Percentiles rank a stretch among this genome's conserved stretches.
These are phyloP conservation scores for Fraxinus sp. DNA, from an alignment of 305 asterid genomes.

Conservation along the genomic window DNA sequence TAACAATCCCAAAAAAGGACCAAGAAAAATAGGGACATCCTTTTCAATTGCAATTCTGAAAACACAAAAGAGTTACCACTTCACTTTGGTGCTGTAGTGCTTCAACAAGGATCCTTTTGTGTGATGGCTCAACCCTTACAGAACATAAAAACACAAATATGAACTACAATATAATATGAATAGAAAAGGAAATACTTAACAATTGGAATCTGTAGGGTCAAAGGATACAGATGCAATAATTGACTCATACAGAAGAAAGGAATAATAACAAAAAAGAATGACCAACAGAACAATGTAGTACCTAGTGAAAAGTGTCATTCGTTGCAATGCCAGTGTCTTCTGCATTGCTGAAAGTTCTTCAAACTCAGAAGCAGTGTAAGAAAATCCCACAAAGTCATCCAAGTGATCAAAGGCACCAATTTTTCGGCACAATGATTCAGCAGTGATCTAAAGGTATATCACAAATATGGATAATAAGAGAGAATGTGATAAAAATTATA, in stretches of 20 bases:
- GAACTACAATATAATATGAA: slow-evolving; percentile 20
- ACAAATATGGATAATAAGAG: slow-evolving; percentile 21
- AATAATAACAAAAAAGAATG: not conserved
- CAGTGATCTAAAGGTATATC: slow-evolving; percentile 58
- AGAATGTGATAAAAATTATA: slow-evolving; percentile 2
- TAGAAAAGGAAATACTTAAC: slow-evolving; percentile 1
- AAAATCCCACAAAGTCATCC: slow-evolving; percentile 78
- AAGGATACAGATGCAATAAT: slow-evolving; percentile 20
- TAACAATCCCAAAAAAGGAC: slow-evolving; percentile 11
- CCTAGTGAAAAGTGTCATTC: slow-evolving; percentile 88
- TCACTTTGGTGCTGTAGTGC: slow-evolving; percentile 95
- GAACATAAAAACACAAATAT: slow-evolving; percentile 20
- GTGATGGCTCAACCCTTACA: slow-evolving; percentile 97
- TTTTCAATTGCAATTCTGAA: slow-evolving; percentile 1
- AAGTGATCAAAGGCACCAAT: slow-evolving; percentile 84
- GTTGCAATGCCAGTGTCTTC: slow-evolving; percentile 84
- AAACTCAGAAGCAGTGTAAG: slow-evolving; percentile 96
- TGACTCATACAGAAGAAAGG: slow-evolving; percentile 7
- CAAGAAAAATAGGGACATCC: not conserved
- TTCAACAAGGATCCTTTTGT: slow-evolving; percentile 97
- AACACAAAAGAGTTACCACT: slow-evolving; percentile 57
- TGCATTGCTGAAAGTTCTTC: slow-evolving; percentile 87
- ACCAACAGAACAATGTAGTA: slow-evolving; percentile 26
- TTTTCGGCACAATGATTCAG: slow-evolving; percentile 88
- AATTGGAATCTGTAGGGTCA: not conserved